Evolutionary conservation across 768 basidiomycete genomes (phyloP), one percentile per base, ranked within the genome.

Genomic region (Mrakia frigida): DNA sequence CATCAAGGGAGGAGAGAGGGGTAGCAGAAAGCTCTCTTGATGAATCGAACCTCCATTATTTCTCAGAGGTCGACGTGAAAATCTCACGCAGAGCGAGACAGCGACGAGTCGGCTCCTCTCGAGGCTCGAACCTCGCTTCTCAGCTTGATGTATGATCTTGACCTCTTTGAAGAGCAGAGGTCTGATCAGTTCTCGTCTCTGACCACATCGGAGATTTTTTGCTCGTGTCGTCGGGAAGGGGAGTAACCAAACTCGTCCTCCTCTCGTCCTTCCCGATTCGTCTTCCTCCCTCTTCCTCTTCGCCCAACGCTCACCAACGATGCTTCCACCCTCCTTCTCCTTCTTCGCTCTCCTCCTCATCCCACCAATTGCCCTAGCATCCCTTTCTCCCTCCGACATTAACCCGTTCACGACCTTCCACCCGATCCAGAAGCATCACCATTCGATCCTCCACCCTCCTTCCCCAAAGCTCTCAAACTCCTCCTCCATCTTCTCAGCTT

Each of bases 321-420:
- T 68, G 65, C 35, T 68, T 4, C 14, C 65, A 39, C 11, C 63
- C 23, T 65, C 63, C 7, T 37, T 68, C 25, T 68, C 65, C 37
- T 39, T 68, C 7, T 65, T 65, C 37, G 39, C 65, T 23, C 65
- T 68, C 23, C 33, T 68, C 37, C 65, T 68, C 37, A 35, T 68
- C 39, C 25, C 65, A 11, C 35, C 65, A 39, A 39, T 68, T 39
- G 33, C 43, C 5, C 37, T 41, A 37, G 37, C 35, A 16, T 39
- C 65, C 1, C 18, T 33, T 37, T 37, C 31, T 2, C 14, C 35
- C 33, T 14, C 61, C 9, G 9, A n/a, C 10, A 5, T 10, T 1
- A 31, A 63, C 21, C 18, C 3, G 23, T 31, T 9, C 21, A 31
- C 18, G 3, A 50, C 1, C 21, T 68, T 68, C 21, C 65, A 68